A percentile compares a stretch with the other conserved stretches of the same genome.
These are phyloP conservation scores for Diplodia mutila DNA, from an alignment of 2,329 filamentous ascomycete genomes.

Conservation along the genomic window DNA sequence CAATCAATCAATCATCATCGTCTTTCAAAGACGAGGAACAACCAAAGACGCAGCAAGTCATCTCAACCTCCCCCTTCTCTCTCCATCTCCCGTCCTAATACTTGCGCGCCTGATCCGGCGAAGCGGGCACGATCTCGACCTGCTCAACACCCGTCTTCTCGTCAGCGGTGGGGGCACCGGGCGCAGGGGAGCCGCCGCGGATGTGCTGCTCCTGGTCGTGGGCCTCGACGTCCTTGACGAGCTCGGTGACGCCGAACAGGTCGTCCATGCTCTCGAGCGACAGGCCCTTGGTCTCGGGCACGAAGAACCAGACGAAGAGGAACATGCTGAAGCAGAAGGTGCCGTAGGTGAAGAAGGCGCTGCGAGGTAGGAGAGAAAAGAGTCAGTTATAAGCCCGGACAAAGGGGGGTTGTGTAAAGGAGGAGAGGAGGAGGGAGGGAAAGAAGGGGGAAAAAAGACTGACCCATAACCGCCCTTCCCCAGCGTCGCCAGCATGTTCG, in stretches of 20 bases:
- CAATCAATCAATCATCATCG: too few relatives aligned
- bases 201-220: background rate
- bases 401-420: too few relatives aligned
- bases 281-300: conserved; percentile 73
- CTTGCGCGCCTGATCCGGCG: background rate
- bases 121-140: conserved; percentile 1
- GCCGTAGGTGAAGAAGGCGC: conserved; percentile 71
- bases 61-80: background rate
- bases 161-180: background rate
- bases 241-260: conserved; percentile 64
- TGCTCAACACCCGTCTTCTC: conserved; percentile 21
- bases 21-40: background rate
- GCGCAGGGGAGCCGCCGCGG: background rate
- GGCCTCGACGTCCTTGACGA: conserved; percentile 32
- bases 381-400: too few relatives aligned
- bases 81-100: background rate
- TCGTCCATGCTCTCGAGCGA: conserved; percentile 69
- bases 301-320: conserved; percentile 67
- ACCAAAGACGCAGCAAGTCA: background rate
- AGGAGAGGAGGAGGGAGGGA: background rate
- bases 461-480: conserved; percentile 44
- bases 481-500: conserved; percentile 66
- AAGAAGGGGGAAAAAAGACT: background rate
- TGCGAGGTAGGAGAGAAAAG: conserved; percentile 37
- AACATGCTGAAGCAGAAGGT: conserved; percentile 68